Percentiles rank a stretch among this genome's conserved stretches.
These are phyloP conservation scores for Aspergillus kassunensis DNA, from an alignment of 495 filamentous ascomycete species.

Conservation along the genomic window DNA sequence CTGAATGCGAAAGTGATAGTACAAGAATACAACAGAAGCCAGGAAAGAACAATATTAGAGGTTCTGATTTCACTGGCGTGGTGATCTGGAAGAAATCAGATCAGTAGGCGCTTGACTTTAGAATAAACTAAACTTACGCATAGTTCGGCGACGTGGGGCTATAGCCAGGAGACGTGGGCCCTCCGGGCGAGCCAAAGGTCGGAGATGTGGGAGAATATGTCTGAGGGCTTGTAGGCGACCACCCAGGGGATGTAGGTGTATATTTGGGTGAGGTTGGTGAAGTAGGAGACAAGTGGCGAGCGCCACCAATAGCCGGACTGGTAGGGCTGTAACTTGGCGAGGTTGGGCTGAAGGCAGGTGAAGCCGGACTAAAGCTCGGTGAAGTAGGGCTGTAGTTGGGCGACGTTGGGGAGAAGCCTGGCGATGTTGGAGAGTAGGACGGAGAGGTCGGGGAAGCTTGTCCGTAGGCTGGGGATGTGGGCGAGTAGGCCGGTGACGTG, in stretches of 20 bases:
- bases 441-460: slow-evolving; percentile 65
- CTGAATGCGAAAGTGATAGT: slow-evolving; percentile 33
- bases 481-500: slow-evolving; percentile 78
- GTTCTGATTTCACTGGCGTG: slow-evolving; percentile 38
- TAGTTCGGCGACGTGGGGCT: slow-evolving; percentile 52
- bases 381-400: slow-evolving; percentile 60
- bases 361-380: slow-evolving; percentile 59
- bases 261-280: slow-evolving; percentile 69
- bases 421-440: slow-evolving; percentile 79
- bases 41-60: slow-evolving; percentile 18
- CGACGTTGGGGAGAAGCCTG: slow-evolving; percentile 74
- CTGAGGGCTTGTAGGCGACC: slow-evolving; percentile 64
- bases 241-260: slow-evolving; percentile 68
- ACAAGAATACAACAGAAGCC: slow-evolving; percentile 37
- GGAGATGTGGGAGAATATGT: slow-evolving; percentile 77
- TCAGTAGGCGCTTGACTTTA: slow-evolving; percentile 14
- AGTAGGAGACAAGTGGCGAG: slow-evolving; percentile 57
- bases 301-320: slow-evolving; percentile 54
- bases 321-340: slow-evolving; percentile 66
- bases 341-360: slow-evolving; percentile 54
- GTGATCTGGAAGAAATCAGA: slow-evolving; percentile 49
- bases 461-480: slow-evolving; percentile 68
- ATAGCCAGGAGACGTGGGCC: slow-evolving; percentile 53
- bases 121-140: slow-evolving; percentile 28
- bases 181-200: slow-evolving; percentile 52